Percentiles rank a stretch among this genome's conserved stretches.
phyloP scores from a whole-genome alignment of 106 monocot genomes.

The Alisma plantagoaquatica region DNA sequence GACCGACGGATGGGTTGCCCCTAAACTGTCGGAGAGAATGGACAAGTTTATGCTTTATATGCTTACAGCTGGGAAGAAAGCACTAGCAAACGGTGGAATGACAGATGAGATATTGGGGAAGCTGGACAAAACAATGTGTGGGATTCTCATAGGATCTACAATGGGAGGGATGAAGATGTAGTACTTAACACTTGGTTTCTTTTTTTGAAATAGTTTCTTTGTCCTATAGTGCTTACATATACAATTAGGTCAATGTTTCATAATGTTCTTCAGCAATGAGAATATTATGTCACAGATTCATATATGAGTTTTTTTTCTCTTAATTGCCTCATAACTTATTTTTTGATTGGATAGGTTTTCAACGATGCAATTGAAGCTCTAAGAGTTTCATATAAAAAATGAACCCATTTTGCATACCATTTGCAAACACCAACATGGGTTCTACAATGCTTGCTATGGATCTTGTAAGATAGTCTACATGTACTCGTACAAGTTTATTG shows the following conservation, averaged over 20 bases:
- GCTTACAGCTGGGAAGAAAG: slow-evolving; percentile 74
- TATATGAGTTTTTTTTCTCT: neutral
- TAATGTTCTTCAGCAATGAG: too few species aligned
- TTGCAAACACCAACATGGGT: slow-evolving; percentile 29
- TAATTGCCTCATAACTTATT: neutral
- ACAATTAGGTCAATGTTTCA: too few species aligned
- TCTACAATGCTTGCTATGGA: slow-evolving; percentile 36
- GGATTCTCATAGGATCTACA: slow-evolving; percentile 69
- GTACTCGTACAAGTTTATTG: neutral
- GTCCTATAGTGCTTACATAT: too few species aligned
- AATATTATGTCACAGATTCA: too few species aligned
- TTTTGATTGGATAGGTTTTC: slow-evolving; percentile 13
- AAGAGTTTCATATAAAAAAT: slow-evolving; percentile 30
- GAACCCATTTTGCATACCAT: slow-evolving; percentile 31
- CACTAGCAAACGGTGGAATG: slow-evolving; percentile 53
- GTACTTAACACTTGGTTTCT: neutral
- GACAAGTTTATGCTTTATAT: slow-evolving; percentile 84
- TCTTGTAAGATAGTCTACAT: too few species aligned
- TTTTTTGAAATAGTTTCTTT: neutral
- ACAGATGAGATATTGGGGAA: slow-evolving; percentile 47
- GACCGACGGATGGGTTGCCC: slow-evolving; percentile 64
- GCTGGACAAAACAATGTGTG: slow-evolving; percentile 61
- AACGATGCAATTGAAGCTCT: slow-evolving; percentile 32
- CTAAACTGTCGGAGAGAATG: slow-evolving; percentile 64
- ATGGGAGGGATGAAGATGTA: slow-evolving; percentile 85